Evolutionary conservation across 495 filamentous ascomycete species (phyloP).

Genomic region (Podospora didyma): DNA sequence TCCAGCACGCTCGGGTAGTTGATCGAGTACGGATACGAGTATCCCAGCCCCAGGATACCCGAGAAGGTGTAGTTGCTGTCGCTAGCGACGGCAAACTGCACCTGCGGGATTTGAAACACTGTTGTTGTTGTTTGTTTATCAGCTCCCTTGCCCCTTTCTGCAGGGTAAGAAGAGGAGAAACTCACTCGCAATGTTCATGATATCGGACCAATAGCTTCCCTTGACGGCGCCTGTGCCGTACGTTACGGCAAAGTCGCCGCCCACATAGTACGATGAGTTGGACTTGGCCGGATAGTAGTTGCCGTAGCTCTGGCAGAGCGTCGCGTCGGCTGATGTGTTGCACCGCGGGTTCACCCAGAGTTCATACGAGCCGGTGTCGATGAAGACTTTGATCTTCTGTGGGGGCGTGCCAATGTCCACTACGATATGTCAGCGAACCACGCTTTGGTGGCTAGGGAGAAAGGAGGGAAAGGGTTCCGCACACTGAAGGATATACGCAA

Average conservation of each 20-base stretch:
- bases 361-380: slow-evolving; percentile 47
- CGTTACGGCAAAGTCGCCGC: slow-evolving; percentile 31
- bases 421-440: slow-evolving; percentile 6
- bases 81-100: slow-evolving; percentile 34
- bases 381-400: slow-evolving; percentile 37
- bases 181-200: slow-evolving; percentile 34
- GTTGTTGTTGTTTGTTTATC: neutral
- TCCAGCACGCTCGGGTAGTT: slow-evolving; percentile 65
- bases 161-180: neutral
- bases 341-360: slow-evolving; percentile 43
- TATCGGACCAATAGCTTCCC: slow-evolving; percentile 37
- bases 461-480: neutral
- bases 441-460: neutral
- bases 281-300: slow-evolving; percentile 37
- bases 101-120: slow-evolving; percentile 26
- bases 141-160: too few species aligned
- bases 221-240: slow-evolving; percentile 40
- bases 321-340: slow-evolving; percentile 29
- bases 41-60: slow-evolving; percentile 38
- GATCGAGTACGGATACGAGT: slow-evolving; percentile 36
- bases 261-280: slow-evolving; percentile 28
- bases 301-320: slow-evolving; percentile 35
- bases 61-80: slow-evolving; percentile 41
- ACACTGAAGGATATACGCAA: slow-evolving; percentile 40
- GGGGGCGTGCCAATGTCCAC: slow-evolving; percentile 42